Conservation (phyloP, 2,329 filamentous ascomycete species). For the Sclerotinia minor region DNA sequence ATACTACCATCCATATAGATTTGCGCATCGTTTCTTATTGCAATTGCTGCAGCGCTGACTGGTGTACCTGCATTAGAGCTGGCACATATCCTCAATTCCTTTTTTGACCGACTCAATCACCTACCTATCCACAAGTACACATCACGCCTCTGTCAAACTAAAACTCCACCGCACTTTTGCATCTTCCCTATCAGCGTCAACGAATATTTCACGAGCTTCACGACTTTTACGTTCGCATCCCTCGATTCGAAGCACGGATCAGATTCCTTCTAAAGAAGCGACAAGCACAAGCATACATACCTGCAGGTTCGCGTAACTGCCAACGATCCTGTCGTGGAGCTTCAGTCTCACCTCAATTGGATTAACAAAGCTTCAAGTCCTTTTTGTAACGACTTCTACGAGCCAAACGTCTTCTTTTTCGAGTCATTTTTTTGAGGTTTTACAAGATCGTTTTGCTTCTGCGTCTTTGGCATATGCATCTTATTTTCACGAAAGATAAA, state of each 20-base stretch:
- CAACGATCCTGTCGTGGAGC: slow-evolving; percentile 40
- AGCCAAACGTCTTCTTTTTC: slow-evolving; percentile 45
- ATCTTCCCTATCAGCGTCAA: slow-evolving; percentile 24
- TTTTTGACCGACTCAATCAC: slow-evolving; percentile 27
- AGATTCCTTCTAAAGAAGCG: slow-evolving; percentile 36
- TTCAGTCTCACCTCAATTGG: slow-evolving; percentile 42
- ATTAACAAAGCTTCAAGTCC: slow-evolving; percentile 38
- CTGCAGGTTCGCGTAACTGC: slow-evolving; percentile 42
- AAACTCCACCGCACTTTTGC: slow-evolving; percentile 14
- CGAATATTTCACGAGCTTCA: slow-evolving; percentile 36
- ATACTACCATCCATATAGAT: slow-evolving; percentile 2
- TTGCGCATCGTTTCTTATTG: slow-evolving; percentile 33
- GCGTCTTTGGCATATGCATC: slow-evolving; percentile 35
- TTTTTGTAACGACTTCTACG: slow-evolving; percentile 47
- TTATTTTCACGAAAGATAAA: slow-evolving; percentile 37
- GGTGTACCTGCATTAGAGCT: slow-evolving; percentile 44
- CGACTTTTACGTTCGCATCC: slow-evolving; percentile 36
- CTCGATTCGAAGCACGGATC: slow-evolving; percentile 40
- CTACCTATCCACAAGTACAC: slow-evolving; percentile 27
- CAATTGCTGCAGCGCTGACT: slow-evolving; percentile 40
- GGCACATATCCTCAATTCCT: slow-evolving; percentile 38
- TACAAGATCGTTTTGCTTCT: slow-evolving; percentile 35
- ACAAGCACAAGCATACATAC: slow-evolving; percentile 42
- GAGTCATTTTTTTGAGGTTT: slow-evolving; percentile 37
- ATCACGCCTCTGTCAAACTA: slow-evolving; percentile 25